Evolutionary conservation across 2,329 filamentous ascomycete species (phyloP).

Genomic region (Fusarium udum): DNA sequence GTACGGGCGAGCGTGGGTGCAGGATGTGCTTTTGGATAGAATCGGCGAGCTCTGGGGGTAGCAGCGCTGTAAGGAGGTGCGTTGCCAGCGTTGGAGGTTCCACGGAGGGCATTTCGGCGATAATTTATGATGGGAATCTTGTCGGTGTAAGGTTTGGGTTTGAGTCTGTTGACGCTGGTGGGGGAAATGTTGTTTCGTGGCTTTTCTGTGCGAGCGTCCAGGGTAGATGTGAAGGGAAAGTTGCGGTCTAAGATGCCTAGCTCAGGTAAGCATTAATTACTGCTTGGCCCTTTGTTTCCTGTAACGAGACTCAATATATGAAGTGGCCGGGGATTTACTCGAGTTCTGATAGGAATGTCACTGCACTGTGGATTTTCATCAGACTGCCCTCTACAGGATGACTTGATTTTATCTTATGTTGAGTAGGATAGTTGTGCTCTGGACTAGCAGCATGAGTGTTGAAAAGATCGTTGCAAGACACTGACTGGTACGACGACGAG

Average conservation of each 20-base stretch:
- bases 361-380: background rate
- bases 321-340: background rate
- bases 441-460: background rate
- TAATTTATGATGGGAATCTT: background rate
- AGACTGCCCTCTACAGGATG: background rate
- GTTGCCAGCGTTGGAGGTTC: slow-evolving; percentile 44
- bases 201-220: slow-evolving; percentile 25
- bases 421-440: background rate
- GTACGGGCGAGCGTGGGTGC: slow-evolving; percentile 56
- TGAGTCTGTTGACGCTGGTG: slow-evolving; percentile 4
- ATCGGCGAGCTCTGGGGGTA: slow-evolving; percentile 56
- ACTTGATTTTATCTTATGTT: background rate
- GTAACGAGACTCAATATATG: background rate
- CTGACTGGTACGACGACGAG: background rate
- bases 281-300: slow-evolving; percentile 1
- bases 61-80: slow-evolving; percentile 52
- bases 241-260: slow-evolving; percentile 24
- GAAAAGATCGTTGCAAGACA: background rate
- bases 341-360: background rate
- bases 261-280: background rate
- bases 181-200: slow-evolving; percentile 26
- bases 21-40: slow-evolving; percentile 60
- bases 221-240: slow-evolving; percentile 24
- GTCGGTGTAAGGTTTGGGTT: slow-evolving; percentile 4
- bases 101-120: slow-evolving; percentile 40